Percentiles rank a stretch among this genome's conserved stretches.
Conservation (phyloP, 306 rosid species). For the Cicer cuneatum region DNA sequence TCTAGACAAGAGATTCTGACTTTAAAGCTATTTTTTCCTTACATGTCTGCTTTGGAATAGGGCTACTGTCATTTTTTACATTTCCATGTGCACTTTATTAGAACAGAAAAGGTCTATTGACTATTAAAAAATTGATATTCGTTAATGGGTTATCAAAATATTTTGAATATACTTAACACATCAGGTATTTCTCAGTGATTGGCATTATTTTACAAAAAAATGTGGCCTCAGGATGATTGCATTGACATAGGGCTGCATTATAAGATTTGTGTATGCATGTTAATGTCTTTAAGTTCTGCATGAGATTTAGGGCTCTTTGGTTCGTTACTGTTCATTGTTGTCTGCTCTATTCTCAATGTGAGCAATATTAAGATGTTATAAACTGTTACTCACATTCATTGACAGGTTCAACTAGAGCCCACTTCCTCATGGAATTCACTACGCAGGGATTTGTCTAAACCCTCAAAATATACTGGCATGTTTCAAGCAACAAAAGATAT, state of each 20-base stretch:
- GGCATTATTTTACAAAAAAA: conserved; percentile 17
- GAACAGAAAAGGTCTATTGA: conserved; percentile 1
- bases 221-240: conserved; percentile 26
- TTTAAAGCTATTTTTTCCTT: conserved; percentile 9
- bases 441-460: conserved; percentile 59
- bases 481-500: conserved; percentile 90
- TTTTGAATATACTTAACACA: neutral
- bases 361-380: conserved; percentile 39
- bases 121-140: neutral
- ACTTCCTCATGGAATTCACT: conserved; percentile 75
- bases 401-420: conserved; percentile 95
- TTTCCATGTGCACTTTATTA: neutral
- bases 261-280: conserved; percentile 27
- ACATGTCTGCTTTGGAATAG: conserved; percentile 8
- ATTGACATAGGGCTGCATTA: conserved; percentile 29
- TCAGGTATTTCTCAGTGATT: neutral
- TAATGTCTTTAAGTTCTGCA: conserved; percentile 18
- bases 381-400: conserved; percentile 38
- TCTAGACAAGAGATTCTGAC: conserved; percentile 20
- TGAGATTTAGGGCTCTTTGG: conserved; percentile 34
- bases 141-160: neutral
- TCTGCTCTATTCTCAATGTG: conserved; percentile 22
- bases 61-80: neutral
- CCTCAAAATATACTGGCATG: conserved; percentile 93
- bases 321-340: conserved; percentile 36